Percentiles rank a stretch among this genome's conserved stretches.
phyloP scores from a whole-genome alignment of 176 grass and related monocot genomes.

The Juncus inflexus region DNA sequence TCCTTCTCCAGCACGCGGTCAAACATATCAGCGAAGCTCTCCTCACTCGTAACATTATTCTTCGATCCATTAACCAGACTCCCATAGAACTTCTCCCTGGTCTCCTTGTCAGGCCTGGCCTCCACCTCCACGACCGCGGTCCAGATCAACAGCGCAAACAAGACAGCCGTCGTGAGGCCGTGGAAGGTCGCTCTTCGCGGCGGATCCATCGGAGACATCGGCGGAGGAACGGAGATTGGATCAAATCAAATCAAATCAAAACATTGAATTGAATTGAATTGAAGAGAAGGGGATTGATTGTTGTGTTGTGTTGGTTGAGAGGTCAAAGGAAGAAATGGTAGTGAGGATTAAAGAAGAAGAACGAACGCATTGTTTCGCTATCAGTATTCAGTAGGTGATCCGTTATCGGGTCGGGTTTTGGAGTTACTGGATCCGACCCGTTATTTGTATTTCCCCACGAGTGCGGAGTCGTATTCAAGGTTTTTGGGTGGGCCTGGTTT shows the following conservation, averaged over 20 bases:
- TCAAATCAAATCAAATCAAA: background rate
- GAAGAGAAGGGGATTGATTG: background rate
- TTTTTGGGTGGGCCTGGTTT: too few species aligned
- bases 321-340: background rate
- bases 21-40: constrained; percentile 96
- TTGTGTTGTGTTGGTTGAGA: background rate
- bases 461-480: background rate
- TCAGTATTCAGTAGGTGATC: constrained; percentile 34
- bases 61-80: constrained; percentile 52
- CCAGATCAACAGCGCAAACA: constrained; percentile 4
- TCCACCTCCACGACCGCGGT: background rate
- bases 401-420: background rate
- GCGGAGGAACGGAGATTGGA: constrained; percentile 9
- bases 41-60: constrained; percentile 51
- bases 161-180: constrained; percentile 14
- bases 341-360: too few species aligned
- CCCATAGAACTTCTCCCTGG: constrained; percentile 88
- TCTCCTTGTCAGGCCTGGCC: constrained; percentile 80
- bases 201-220: constrained; percentile 37
- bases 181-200: constrained; percentile 7
- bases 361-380: background rate
- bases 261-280: too few species aligned
- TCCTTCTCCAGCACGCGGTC: constrained; percentile 97
- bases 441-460: background rate
- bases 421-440: constrained; percentile 4